Base-by-base conservation (phyloP, 2,329 filamentous ascomycete genomes). In the Fusarium kyushuense region DNA sequence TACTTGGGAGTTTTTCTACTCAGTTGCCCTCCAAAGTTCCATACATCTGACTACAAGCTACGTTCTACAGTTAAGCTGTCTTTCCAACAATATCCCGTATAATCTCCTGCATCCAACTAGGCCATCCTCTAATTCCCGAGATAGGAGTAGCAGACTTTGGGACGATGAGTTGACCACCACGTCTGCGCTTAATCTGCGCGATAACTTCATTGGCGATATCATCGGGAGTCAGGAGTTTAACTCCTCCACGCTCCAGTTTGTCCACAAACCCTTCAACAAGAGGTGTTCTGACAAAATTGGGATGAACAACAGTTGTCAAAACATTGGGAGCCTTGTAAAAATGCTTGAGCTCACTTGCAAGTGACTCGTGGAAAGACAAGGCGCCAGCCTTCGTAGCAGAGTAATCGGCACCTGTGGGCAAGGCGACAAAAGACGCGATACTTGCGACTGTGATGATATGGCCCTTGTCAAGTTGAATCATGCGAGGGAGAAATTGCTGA, bases 371-470 rank as follows among this genome's bases (percentile, higher is more conserved):
- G 77, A 93, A 90, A 2, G 87, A 79, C 4, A 90, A 76, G 0
- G 89, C 86, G 0, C 87, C 89, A 6, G 89, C 85, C 78, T 93
- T 93, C 52, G 84, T 86, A 3, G 87, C 83, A 0, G 83, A 82
- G 79, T 93, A 93, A 77, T 92, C 89, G 21, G 88, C 86, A 79
- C 89, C 86, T 57, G 83, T 84, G 2, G 89, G 85, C 0, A 88
- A 83, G 3, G 84, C 81, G 6, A 87, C 75, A 74, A 87, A 91
- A 13, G 85, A 86, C 0, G 90, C 89, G 41, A 88, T 81, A n/a
- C 85, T 89, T 16, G 90, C 89, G 13, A 93, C 85, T 1, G 89
- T 92, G 33, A 93, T 87, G 43, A 93, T 77, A 80, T 91, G 90
- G 53, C 91, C 90, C 79, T 93, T 90, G 79, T 92, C 87, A 7